phyloP scores from a whole-genome alignment of 2,329 filamentous ascomycete genomes.

The Aspergillus ibericus region DNA sequence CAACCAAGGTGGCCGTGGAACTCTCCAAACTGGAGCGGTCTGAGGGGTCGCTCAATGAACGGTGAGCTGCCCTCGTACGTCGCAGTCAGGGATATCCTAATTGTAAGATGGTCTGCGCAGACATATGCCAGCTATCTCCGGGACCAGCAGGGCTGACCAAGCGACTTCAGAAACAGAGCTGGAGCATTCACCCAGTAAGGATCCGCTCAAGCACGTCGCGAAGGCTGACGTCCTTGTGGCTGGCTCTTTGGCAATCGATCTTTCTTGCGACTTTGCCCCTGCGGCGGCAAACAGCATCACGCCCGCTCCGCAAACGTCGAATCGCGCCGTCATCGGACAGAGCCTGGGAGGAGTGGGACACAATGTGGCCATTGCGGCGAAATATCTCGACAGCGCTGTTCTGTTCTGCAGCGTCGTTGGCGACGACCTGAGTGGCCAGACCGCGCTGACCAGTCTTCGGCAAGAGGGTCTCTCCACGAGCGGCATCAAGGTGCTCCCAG shows the following conservation, averaged over 20 bases:
- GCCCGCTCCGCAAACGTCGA: slow-evolving; percentile 71
- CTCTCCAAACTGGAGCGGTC: slow-evolving; percentile 55
- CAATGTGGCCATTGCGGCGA: slow-evolving; percentile 84
- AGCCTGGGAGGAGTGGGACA: slow-evolving; percentile 88
- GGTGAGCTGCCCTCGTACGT: slow-evolving; percentile 37
- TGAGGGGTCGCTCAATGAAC: slow-evolving; percentile 27
- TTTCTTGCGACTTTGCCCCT: slow-evolving; percentile 75
- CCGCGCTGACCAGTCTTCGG: slow-evolving; percentile 66
- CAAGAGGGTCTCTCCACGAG: slow-evolving; percentile 61
- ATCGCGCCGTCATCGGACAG: slow-evolving; percentile 76
- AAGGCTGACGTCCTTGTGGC: slow-evolving; percentile 75
- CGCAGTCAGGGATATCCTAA: slow-evolving; percentile 35
- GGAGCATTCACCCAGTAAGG: slow-evolving; percentile 9
- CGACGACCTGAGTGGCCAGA: slow-evolving; percentile 74
- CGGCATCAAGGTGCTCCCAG: slow-evolving; percentile 60
- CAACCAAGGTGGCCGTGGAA: slow-evolving; percentile 64
- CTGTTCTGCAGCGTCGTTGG: slow-evolving; percentile 78
- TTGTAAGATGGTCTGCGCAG: slow-evolving; percentile 34
- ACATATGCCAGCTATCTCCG: slow-evolving; percentile 37
- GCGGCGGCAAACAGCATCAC: slow-evolving; percentile 37
- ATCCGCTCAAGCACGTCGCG: slow-evolving; percentile 13
- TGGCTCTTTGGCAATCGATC: slow-evolving; percentile 84
- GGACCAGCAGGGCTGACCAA: slow-evolving; percentile 24
- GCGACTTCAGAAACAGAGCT: slow-evolving; percentile 22
- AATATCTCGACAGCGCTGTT: slow-evolving; percentile 66